These are phyloP conservation scores for Macrophomina pseudophaseolina DNA, from an alignment of 2,329 filamentous ascomycete genomes.

Conservation along the genomic window DNA sequence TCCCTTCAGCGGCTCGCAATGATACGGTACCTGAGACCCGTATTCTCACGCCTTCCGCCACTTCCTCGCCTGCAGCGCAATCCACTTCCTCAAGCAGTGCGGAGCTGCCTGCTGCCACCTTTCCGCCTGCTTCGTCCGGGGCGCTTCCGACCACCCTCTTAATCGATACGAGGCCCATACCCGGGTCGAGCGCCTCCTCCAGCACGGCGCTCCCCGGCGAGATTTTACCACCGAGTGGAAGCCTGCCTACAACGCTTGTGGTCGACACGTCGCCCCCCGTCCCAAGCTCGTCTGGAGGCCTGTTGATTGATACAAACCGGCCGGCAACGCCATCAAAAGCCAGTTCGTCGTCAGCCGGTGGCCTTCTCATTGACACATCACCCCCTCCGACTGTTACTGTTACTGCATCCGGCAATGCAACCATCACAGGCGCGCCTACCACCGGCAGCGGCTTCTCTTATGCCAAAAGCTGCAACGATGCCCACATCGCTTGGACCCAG, in stretches of 20 bases:
- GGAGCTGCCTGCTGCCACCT: too few relatives aligned
- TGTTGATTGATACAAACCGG: background rate
- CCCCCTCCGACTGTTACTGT: background rate
- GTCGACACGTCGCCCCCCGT: background rate
- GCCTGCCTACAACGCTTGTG: background rate
- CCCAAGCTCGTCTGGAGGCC: slow-evolving; percentile 6
- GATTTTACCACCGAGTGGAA: background rate
- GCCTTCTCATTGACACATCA: background rate
- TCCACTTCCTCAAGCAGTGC: too few relatives aligned
- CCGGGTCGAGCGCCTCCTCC: background rate
- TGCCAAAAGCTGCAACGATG: background rate
- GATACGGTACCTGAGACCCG: background rate
- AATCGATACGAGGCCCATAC: background rate
- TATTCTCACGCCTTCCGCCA: background rate
- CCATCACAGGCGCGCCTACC: too few relatives aligned
- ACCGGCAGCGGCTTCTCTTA: slow-evolving; percentile 1
- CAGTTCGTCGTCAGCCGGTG: background rate
- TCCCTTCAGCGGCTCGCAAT: background rate
- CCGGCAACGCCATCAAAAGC: background rate
- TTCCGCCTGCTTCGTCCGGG: too few relatives aligned
- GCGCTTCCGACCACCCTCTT: too few relatives aligned
- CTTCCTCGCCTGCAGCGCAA: too few relatives aligned
- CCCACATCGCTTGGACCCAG: background rate
- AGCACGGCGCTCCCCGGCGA: too few relatives aligned
- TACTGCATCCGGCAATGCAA: background rate